phyloP scores from a whole-genome alignment of 495 filamentous ascomycete species.

The Tuber microsphaerosporum region DNA sequence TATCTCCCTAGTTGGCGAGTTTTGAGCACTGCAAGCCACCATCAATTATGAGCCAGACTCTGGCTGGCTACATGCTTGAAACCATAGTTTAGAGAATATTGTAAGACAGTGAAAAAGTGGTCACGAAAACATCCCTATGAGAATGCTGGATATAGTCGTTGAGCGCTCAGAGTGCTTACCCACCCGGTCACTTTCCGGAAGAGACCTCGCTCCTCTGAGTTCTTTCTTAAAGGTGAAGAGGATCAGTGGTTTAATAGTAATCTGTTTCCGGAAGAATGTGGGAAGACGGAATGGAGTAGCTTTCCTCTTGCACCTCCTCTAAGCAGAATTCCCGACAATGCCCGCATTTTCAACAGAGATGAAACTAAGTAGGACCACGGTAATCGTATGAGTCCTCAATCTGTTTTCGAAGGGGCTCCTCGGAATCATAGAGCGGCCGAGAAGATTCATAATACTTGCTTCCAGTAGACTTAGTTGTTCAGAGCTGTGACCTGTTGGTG shows the following conservation, averaged over 20 bases:
- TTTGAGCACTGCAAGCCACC: no score
- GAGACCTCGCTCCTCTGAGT: constrained; percentile 69
- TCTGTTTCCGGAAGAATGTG: neutral
- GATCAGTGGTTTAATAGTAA: neutral
- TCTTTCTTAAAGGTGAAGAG: constrained; percentile 15
- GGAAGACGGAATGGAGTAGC: neutral
- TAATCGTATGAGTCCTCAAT: constrained; percentile 29
- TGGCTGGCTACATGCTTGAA: no score
- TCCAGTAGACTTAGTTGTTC: constrained; percentile 5
- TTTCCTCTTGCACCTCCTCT: neutral
- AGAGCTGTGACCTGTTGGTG: neutral
- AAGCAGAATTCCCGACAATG: neutral
- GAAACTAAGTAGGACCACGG: neutral
- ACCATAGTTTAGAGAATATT: no score
- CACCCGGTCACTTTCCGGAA: constrained; percentile 78
- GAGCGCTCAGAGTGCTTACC: constrained; percentile 27
- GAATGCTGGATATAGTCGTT: neutral
- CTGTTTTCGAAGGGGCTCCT: constrained; percentile 16
- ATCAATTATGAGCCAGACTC: no score
- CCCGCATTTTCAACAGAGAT: neutral
- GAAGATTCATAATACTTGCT: constrained; percentile 24
- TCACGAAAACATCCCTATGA: no score
- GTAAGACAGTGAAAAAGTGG: no score
- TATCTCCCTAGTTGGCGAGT: no score
- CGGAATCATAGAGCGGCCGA: constrained; percentile 22